These are phyloP conservation scores for Cyberlindnera meyerae DNA, from an alignment of 805 yeast species.

Conservation along the genomic window DNA sequence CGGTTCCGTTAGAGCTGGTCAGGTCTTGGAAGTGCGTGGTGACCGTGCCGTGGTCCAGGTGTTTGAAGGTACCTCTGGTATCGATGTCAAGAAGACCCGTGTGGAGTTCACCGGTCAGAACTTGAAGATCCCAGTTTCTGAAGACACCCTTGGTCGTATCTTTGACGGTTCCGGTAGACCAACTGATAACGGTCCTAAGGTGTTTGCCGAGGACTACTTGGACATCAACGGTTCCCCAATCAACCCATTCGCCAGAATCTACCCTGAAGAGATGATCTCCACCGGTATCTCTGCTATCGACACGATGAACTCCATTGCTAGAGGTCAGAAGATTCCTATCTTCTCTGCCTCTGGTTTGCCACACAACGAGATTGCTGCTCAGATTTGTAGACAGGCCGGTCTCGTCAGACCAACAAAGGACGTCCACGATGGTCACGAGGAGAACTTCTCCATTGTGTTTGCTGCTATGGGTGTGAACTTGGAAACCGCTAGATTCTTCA, in stretches of 20 bases:
- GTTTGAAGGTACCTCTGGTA: slow-evolving; percentile 98
- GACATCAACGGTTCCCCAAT: slow-evolving; percentile 99
- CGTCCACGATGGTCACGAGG: slow-evolving; percentile 99
- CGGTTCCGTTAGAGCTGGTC: slow-evolving; percentile 93
- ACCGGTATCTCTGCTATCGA: slow-evolving; percentile 99
- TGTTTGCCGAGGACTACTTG: slow-evolving; percentile 95
- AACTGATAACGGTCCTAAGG: slow-evolving; percentile 96
- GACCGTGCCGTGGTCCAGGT: slow-evolving; percentile 97
- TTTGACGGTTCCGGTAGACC: slow-evolving; percentile 99
- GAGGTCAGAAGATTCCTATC: slow-evolving; percentile 99
- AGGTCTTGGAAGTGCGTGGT: slow-evolving; percentile 96
- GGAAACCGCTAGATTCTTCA: slow-evolving; percentile 97
- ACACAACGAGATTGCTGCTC: slow-evolving; percentile 99
- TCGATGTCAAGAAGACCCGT: slow-evolving; percentile 95
- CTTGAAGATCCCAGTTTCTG: slow-evolving; percentile 90
- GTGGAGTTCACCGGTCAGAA: slow-evolving; percentile 97
- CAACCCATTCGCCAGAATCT: slow-evolving; percentile 96
- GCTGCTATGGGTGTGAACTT: slow-evolving; percentile 99
- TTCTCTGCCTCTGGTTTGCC: slow-evolving; percentile 99
- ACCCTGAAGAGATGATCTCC: slow-evolving; percentile 99
- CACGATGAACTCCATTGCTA: slow-evolving; percentile 98
- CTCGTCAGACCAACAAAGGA: slow-evolving; percentile 98
- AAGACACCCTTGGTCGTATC: slow-evolving; percentile 95
- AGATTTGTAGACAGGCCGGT: slow-evolving; percentile 99
- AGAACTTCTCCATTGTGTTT: slow-evolving; percentile 96